Conservation (phyloP, 2,329 filamentous ascomycete species). For the Pseudophaeomoniella oleicola region DNA sequence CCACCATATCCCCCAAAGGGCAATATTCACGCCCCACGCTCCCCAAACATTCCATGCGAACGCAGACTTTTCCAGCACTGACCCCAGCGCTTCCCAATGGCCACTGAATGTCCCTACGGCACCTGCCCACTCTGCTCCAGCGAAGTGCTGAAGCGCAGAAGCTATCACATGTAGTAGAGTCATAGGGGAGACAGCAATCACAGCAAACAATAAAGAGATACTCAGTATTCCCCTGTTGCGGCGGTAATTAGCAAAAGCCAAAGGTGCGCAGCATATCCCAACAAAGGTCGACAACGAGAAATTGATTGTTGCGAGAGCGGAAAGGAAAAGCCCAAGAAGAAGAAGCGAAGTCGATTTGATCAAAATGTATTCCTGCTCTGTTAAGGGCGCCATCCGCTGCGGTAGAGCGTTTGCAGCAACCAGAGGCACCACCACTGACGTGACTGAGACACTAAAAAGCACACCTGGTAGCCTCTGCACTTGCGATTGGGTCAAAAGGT, state of each 20-base stretch:
- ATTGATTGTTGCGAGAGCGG: conserved; percentile 85
- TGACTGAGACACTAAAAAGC: background rate
- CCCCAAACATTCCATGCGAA: conserved; percentile 85
- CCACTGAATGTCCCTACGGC: conserved; percentile 33
- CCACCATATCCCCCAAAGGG: conserved; percentile 95
- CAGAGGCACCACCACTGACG: background rate
- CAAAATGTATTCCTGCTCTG: conserved; percentile 53
- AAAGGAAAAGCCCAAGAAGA: conserved; percentile 78
- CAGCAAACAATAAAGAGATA: background rate
- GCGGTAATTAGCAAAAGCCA: conserved; percentile 50
- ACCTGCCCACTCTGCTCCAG: conserved; percentile 47
- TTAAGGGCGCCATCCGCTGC: conserved; percentile 13
- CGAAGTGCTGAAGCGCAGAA: conserved; percentile 38
- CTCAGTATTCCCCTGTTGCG: conserved; percentile 3
- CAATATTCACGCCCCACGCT: conserved; percentile 65
- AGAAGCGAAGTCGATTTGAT: conserved; percentile 88
- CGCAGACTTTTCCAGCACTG: conserved; percentile 56
- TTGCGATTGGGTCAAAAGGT: conserved; percentile 47
- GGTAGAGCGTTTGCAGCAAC: background rate
- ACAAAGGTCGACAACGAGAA: conserved; percentile 81
- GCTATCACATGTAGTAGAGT: conserved; percentile 1
- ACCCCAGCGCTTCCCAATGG: conserved; percentile 27
- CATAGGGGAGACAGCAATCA: conserved; percentile 3
- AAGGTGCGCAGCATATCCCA: conserved; percentile 61
- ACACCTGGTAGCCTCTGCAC: conserved; percentile 7